phyloP scores from a whole-genome alignment of 306 rosid species.

The Rosa rugosa region DNA sequence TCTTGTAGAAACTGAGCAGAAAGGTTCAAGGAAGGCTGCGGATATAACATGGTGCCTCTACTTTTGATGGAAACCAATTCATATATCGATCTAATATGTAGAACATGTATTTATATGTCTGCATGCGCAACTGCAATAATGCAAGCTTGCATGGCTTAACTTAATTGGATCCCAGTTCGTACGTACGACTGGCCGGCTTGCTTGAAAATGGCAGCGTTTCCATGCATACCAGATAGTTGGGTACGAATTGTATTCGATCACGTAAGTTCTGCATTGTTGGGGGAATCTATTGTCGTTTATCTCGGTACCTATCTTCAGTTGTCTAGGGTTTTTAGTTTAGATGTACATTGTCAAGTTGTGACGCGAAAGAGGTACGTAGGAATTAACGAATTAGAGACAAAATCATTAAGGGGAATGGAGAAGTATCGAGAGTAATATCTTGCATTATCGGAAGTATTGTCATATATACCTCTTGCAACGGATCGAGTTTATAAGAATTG shows the following conservation, averaged over 20 bases:
- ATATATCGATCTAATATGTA: neutral
- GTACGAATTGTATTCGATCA: neutral
- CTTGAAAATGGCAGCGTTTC: neutral
- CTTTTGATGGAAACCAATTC: constrained; percentile 18
- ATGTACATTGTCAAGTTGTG: neutral
- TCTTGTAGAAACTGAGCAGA: constrained; percentile 27
- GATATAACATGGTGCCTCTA: constrained; percentile 31
- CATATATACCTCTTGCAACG: too few relatives aligned
- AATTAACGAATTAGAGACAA: neutral
- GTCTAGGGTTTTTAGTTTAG: neutral
- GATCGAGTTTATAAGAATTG: neutral
- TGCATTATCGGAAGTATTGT: neutral
- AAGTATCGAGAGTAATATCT: neutral
- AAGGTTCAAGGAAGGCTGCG: constrained; percentile 32
- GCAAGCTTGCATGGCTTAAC: neutral
- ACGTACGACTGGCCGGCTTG: neutral
- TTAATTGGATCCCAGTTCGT: neutral
- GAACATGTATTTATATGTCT: neutral
- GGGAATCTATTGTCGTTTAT: neutral
- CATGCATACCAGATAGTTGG: neutral
- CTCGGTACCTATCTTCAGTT: neutral
- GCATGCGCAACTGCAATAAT: neutral
- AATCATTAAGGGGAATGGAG: neutral
- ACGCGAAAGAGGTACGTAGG: neutral
- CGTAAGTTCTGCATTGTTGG: neutral